Percentiles rank a stretch among this genome's conserved stretches.
Conservation (phyloP, 805 yeast genomes). For the Yarrowia sp. region DNA sequence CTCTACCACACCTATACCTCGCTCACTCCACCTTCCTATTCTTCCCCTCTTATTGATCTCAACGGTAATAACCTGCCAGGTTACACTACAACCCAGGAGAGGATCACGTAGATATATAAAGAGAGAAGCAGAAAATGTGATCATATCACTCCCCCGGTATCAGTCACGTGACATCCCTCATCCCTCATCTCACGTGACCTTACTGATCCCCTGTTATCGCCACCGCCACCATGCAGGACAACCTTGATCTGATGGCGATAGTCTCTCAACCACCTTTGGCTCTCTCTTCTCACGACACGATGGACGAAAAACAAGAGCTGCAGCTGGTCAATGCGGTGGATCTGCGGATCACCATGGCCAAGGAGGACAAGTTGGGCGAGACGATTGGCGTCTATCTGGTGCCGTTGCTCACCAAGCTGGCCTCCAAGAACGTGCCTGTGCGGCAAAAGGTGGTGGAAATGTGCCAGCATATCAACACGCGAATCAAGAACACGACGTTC, state of each 20-base stretch:
- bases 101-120: neutral
- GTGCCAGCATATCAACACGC: conserved; percentile 69
- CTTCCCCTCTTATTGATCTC: conserved; percentile 10
- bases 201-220: neutral
- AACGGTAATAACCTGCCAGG: neutral
- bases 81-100: neutral
- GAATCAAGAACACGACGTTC: conserved; percentile 60
- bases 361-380: conserved; percentile 68
- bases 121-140: too few species aligned
- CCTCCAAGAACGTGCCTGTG: conserved; percentile 71
- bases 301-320: conserved; percentile 42
- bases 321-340: conserved; percentile 67
- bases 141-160: too few species aligned
- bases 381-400: conserved; percentile 68
- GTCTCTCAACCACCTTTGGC: neutral
- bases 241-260: conserved; percentile 7
- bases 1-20: neutral
- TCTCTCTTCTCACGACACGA: neutral
- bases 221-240: conserved; percentile 32
- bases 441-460: conserved; percentile 71
- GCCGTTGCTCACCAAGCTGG: conserved; percentile 79
- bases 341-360: conserved; percentile 78
- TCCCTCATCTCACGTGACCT: neutral
- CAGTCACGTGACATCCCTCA: too few species aligned
- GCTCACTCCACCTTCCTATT: neutral